phyloP scores from a whole-genome alignment of 192 early-diverging fungal genomes.

The Backusella circina region DNA sequence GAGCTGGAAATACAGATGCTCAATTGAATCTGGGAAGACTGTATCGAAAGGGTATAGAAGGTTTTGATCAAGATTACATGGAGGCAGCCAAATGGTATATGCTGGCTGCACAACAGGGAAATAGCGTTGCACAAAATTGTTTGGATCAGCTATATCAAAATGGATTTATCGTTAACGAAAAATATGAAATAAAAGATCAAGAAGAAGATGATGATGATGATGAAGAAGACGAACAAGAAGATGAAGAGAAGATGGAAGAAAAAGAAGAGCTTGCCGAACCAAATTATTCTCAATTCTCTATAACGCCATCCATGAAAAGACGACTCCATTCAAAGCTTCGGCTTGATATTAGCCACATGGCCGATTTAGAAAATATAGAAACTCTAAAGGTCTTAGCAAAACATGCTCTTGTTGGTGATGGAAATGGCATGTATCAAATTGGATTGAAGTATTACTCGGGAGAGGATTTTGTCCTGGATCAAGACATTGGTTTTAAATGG shows the following conservation, averaged over 20 bases:
- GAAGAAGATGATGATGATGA: not conserved
- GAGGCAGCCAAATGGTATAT: not conserved
- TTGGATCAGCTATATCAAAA: not conserved
- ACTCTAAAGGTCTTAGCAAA: not conserved
- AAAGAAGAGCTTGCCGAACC: not conserved
- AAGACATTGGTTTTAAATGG: not conserved
- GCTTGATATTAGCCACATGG: not conserved
- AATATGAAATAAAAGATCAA: not conserved
- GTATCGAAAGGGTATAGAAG: not conserved
- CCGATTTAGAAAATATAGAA: not conserved
- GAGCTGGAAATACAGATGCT: not conserved
- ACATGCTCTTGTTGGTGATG: not conserved
- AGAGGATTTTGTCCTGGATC: not conserved
- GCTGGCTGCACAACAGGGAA: not conserved
- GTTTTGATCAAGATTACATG: not conserved
- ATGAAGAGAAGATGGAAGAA: not conserved
- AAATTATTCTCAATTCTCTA: not conserved
- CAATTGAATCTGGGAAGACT: not conserved
- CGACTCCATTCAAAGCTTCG: not conserved
- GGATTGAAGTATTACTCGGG: not conserved
- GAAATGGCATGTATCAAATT: not conserved
- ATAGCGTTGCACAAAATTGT: not conserved
- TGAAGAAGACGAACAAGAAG: not conserved
- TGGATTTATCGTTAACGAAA: not conserved
- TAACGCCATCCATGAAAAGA: not conserved